These are phyloP conservation scores for Kandelia obovata DNA, from an alignment of 345 rosid species.

Conservation along the genomic window DNA sequence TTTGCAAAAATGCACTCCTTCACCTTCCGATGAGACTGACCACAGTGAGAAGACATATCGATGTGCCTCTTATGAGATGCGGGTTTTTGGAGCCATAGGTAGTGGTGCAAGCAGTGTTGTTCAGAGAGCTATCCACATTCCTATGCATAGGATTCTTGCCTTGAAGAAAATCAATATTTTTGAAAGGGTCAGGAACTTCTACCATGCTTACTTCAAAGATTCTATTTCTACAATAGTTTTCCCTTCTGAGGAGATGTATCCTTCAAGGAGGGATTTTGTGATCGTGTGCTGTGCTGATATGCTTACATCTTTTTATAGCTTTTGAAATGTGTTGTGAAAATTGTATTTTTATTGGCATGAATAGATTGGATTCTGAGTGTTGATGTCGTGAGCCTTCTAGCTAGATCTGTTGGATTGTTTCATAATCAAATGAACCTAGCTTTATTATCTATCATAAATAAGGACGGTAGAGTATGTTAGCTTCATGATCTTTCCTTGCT, in stretches of 20 bases:
- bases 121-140: constrained; percentile 92
- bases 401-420: background rate
- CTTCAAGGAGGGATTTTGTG: too few relatives aligned
- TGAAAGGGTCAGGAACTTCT: constrained; percentile 53
- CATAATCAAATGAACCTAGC: background rate
- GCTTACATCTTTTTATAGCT: too few relatives aligned
- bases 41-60: constrained; percentile 64
- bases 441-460: background rate
- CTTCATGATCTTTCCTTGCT: background rate
- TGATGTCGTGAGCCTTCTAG: background rate
- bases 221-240: too few relatives aligned
- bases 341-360: too few relatives aligned
- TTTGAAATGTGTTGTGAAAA: too few relatives aligned
- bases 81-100: constrained; percentile 87
- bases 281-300: too few relatives aligned
- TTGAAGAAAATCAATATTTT: constrained; percentile 88
- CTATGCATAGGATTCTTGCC: constrained; percentile 80
- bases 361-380: background rate
- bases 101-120: constrained; percentile 97
- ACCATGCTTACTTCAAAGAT: too few relatives aligned
- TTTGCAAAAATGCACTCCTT: constrained; percentile 74
- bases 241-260: too few relatives aligned
- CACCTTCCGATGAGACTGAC: constrained; percentile 56
- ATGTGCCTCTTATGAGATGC: constrained; percentile 93
- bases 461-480: background rate